Evolutionary conservation across 2,329 filamentous ascomycete species (phyloP), one percentile per base, ranked within the genome.

Genomic region (Stagonosporopsis vannaccii): DNA sequence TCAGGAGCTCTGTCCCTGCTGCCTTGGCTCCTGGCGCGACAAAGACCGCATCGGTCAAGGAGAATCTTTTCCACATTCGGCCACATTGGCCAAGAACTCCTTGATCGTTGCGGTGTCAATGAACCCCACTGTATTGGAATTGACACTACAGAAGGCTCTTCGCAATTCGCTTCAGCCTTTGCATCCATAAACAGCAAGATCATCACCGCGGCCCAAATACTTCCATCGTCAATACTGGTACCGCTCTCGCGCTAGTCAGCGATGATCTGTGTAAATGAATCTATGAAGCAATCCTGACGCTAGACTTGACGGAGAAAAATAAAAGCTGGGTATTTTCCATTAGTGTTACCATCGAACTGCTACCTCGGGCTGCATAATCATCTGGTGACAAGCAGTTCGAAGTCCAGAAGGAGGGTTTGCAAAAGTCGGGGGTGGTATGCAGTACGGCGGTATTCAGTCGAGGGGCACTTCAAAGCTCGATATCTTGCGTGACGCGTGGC

Each of bases 161-260:
- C 88, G 89, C 78, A 83, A 72, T 85, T 91, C 69, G 69, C 80
- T 6, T 89, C 86, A 1, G 75, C 80, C 7, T 84, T 82, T 0
- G 81, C 81, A 20, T 81, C 79, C 0, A 78, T 91, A 60, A 85
- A 85, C 62, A 86, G 84, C 53, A 78, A 83, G 57, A 78, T 76
- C 1, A 73, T 87, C 25, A 44, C 1, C 79, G 82, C 9, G 69
- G 76, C 3, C 80, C 79, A 43, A 90, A 90, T 75, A 86, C 78
- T 1, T 87, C 88, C 42, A 90, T 91, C 62, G 85, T 84, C 30
- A 89, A 91, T 71, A 91, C 89, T 0, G 89, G 88, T 51, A 90
- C 88, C 26, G 89, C 88, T 0, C 81, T 91, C 45, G 84, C 84
- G 1, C 80, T 91, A 28, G 79, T 91, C 42, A 82, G 84, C 36